Percentiles rank a stretch among this genome's conserved stretches.
Evolutionary conservation across 345 rosid genomes (phyloP).

Genomic region (Eucalyptus pauciflora): DNA sequence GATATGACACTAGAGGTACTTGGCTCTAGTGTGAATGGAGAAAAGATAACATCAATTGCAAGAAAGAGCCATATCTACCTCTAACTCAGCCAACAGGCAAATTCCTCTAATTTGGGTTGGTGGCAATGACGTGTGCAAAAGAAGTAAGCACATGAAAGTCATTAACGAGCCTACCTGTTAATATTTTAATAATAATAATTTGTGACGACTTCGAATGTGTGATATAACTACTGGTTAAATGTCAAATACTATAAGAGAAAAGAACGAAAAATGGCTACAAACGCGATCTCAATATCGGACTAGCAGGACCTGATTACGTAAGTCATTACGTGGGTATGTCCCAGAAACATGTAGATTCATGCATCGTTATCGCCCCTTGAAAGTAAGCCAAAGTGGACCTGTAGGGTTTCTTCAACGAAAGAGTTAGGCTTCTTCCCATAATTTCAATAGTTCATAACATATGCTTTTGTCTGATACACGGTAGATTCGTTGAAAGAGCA

Average conservation of each 20-base stretch:
- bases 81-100: background rate
- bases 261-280: background rate
- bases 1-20: background rate
- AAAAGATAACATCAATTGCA: background rate
- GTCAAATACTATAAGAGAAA: background rate
- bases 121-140: background rate
- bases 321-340: background rate
- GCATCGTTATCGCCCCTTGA: background rate
- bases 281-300: background rate
- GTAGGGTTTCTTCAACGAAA: background rate
- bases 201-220: background rate
- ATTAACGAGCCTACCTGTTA: background rate
- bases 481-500: background rate
- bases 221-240: background rate
- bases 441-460: background rate
- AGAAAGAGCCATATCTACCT: background rate
- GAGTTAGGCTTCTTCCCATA: background rate
- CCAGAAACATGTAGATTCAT: background rate
- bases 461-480: background rate
- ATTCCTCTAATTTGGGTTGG: background rate
- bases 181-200: background rate
- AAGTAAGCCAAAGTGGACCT: background rate
- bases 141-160: background rate
- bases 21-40: background rate
- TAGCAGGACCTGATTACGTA: background rate